phyloP scores from a whole-genome alignment of 108 stramenopile species.

The Nitzschia inconspicua region DNA sequence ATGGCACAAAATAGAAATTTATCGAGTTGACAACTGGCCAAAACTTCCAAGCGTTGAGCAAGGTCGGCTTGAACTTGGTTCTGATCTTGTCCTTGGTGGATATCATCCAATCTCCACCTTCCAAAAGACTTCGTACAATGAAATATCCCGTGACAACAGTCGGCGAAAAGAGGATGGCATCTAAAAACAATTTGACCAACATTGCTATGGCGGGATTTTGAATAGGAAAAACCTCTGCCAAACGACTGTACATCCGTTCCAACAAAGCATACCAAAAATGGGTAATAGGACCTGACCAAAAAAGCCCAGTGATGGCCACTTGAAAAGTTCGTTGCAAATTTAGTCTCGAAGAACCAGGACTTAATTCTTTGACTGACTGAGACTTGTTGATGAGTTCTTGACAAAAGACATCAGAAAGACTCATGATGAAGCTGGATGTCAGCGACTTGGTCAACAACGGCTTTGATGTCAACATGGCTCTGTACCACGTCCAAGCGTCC shows the following conservation, averaged over 20 bases:
- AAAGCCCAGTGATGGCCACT: constrained; percentile 15
- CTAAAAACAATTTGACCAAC: constrained; percentile 13
- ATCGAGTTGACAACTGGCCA: constrained; percentile 21
- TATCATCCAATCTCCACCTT: too few relatives aligned
- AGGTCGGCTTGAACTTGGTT: constrained; percentile 7
- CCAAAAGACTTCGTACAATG: constrained; percentile 9
- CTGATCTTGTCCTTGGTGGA: constrained; percentile 8
- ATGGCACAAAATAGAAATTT: constrained; percentile 20
- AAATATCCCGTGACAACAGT: constrained; percentile 14
- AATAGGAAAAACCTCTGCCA: constrained; percentile 7
- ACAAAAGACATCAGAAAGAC: constrained; percentile 16
- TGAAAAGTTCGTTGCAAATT: constrained; percentile 14
- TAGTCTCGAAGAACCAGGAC: constrained; percentile 2
- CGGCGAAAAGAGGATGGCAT: constrained; percentile 17
- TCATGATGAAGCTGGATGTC: constrained; percentile 12
- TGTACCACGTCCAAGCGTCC: constrained; percentile 15
- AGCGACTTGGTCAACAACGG: constrained; percentile 20
- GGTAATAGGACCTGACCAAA: constrained; percentile 21
- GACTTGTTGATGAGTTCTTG: constrained; percentile 7
- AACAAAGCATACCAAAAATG: constrained; percentile 22
- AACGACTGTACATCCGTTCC: constrained; percentile 13
- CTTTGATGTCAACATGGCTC: constrained; percentile 6
- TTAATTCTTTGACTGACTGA: not conserved
- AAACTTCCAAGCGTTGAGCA: constrained; percentile 22
- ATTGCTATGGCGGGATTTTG: constrained; percentile 6